A percentile compares a stretch with the other conserved stretches of the same genome.
Evolutionary conservation across 2,329 filamentous ascomycete genomes (phyloP).

Genomic region (Neofusicoccum kwambonambiense): DNA sequence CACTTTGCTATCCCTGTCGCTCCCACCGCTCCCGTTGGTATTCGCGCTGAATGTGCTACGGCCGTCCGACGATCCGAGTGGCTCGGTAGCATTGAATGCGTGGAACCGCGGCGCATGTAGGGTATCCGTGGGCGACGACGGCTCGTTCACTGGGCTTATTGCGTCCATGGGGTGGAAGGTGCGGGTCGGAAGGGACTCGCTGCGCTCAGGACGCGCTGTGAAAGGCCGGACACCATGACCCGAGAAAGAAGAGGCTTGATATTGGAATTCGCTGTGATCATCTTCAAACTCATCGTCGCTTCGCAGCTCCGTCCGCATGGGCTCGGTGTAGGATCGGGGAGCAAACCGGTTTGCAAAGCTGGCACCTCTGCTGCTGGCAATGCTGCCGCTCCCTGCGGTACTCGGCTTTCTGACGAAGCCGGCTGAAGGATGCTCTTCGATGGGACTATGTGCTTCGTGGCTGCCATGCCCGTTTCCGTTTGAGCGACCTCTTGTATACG

Average conservation of each 20-base stretch:
- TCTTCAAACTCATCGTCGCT: constrained; percentile 23
- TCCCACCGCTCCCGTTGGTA: constrained; percentile 32
- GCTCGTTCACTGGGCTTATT: background rate
- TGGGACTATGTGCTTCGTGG: constrained; percentile 9
- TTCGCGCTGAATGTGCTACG: constrained; percentile 43
- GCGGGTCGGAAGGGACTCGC: constrained; percentile 26
- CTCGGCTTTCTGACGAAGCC: constrained; percentile 27
- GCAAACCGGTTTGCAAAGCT: constrained; percentile 24
- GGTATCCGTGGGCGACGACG: constrained; percentile 12
- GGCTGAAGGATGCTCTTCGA: constrained; percentile 19
- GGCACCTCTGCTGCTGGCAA: constrained; percentile 7
- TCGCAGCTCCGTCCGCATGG: background rate
- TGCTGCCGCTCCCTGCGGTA: constrained; percentile 26
- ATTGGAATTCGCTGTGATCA: constrained; percentile 28
- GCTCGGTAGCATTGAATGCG: constrained; percentile 14
- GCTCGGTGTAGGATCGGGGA: constrained; percentile 26
- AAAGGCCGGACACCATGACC: constrained; percentile 25
- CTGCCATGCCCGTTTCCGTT: constrained; percentile 9
- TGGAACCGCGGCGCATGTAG: constrained; percentile 15
- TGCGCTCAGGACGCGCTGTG: constrained; percentile 28
- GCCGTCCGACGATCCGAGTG: constrained; percentile 29
- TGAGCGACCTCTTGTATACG: constrained; percentile 10
- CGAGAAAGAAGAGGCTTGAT: constrained; percentile 28
- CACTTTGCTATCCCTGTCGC: constrained; percentile 36
- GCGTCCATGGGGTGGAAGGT: constrained; percentile 2